A percentile compares a stretch with the other conserved stretches of the same genome.
phyloP scores from a whole-genome alignment of 352 stramenopile genomes.

The Phytophthora foliorum region DNA sequence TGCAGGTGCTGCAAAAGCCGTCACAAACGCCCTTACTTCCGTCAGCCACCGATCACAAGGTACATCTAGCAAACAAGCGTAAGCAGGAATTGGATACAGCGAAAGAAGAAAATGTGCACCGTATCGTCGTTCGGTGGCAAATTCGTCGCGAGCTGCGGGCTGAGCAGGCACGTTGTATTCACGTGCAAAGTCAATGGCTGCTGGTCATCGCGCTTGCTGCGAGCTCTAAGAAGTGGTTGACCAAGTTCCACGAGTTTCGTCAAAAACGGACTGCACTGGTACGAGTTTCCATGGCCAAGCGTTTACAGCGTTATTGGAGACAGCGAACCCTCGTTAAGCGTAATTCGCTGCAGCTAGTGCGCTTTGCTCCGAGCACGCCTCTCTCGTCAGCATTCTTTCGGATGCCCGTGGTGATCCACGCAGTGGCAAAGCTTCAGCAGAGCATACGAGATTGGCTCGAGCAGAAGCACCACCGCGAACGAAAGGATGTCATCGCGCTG shows the following conservation, averaged over 20 bases:
- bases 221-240: constrained; percentile 47
- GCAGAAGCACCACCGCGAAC: constrained; percentile 31
- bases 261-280: constrained; percentile 44
- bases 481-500: constrained; percentile 41
- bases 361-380: constrained; percentile 30
- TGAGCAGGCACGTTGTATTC: constrained; percentile 40
- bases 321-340: constrained; percentile 35
- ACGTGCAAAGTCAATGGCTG: constrained; percentile 70
- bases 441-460: constrained; percentile 55
- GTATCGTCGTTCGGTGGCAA: constrained; percentile 65
- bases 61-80: constrained; percentile 53
- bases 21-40: constrained; percentile 66
- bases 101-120: constrained; percentile 48
- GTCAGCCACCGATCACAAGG: constrained; percentile 60
- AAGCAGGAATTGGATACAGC: constrained; percentile 62
- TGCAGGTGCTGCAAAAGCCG: constrained; percentile 57
- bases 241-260: constrained; percentile 56
- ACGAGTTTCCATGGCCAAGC: constrained; percentile 58
- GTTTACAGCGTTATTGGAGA: constrained; percentile 68
- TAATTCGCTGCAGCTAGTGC: constrained; percentile 30
- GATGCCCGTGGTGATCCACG: constrained; percentile 57
- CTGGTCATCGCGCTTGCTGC: constrained; percentile 52
- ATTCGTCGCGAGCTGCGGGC: constrained; percentile 47
- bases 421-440: constrained; percentile 52
- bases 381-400: constrained; percentile 57